phyloP scores from a whole-genome alignment of 352 stramenopile species.

The Phytophthora niederhauseri region DNA sequence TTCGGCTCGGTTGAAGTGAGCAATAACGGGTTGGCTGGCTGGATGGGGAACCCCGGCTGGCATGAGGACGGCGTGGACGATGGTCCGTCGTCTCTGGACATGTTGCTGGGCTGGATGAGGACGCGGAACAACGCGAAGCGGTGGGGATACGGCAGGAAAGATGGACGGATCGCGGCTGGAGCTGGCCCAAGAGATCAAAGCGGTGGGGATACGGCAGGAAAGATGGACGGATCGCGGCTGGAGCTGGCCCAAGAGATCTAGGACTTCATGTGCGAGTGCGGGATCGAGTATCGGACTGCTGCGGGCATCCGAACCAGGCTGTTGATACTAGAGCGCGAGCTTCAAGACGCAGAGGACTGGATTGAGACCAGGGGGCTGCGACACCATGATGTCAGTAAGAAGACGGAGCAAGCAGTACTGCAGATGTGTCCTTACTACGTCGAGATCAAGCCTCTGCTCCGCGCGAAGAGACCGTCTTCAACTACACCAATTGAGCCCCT shows the following conservation, averaged over 20 bases:
- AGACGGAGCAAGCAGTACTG: slow-evolving; percentile 11
- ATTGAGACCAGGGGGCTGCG: slow-evolving; percentile 1
- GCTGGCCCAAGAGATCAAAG: slow-evolving; percentile 2
- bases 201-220: background rate
- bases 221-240: background rate
- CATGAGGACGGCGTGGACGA: slow-evolving; percentile 19
- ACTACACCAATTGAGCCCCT: background rate
- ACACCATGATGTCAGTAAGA: background rate
- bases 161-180: background rate
- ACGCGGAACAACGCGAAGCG: background rate
- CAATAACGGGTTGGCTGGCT: no score
- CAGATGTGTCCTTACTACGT: slow-evolving; percentile 9
- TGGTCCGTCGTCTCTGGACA: slow-evolving; percentile 16
- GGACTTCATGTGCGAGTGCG: background rate
- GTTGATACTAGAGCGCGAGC: background rate
- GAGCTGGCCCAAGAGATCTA: background rate
- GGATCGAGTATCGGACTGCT: slow-evolving; percentile 3
- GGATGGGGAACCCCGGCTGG: slow-evolving; percentile 11
- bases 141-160: background rate
- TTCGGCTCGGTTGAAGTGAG: no score
- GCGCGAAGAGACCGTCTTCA: background rate
- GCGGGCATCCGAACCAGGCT: background rate
- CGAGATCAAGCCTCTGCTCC: background rate
- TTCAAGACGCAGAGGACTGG: slow-evolving; percentile 3
- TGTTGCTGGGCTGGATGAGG: slow-evolving; percentile 15